phyloP scores from a whole-genome alignment of 805 yeast genomes.

The Pichia insulana region DNA sequence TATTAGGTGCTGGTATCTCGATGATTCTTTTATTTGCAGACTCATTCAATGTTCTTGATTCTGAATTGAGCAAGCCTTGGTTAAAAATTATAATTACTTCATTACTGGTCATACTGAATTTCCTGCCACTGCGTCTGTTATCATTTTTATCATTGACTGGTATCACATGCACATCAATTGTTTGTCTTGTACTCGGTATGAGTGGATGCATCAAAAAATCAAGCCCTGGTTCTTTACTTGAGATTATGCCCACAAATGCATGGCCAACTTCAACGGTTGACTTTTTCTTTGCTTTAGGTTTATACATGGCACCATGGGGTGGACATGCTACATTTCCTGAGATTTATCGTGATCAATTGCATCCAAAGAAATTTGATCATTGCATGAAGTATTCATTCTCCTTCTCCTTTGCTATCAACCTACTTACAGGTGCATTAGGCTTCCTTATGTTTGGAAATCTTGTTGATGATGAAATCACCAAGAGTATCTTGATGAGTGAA shows the following conservation, averaged over 20 bases:
- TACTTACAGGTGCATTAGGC: conserved; percentile 57
- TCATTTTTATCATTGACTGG: conserved; percentile 66
- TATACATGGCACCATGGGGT: conserved; percentile 75
- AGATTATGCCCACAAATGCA: conserved; percentile 55
- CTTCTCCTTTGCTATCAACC: conserved; percentile 52
- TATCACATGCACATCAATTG: conserved; percentile 57
- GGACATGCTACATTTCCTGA: conserved; percentile 80
- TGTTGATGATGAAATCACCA: conserved; percentile 45
- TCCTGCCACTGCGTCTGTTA: conserved; percentile 64
- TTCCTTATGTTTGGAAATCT: conserved; percentile 48
- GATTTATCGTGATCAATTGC: conserved; percentile 62
- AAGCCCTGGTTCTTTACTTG: conserved; percentile 67
- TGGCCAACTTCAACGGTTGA: conserved; percentile 50
- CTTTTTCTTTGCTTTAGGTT: conserved; percentile 53
- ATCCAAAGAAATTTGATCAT: conserved; percentile 44
- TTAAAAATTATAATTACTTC: conserved; percentile 37
- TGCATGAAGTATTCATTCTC: conserved; percentile 52
- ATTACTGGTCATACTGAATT: conserved; percentile 38
- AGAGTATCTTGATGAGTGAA: conserved; percentile 33
- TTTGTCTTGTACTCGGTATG: conserved; percentile 47
- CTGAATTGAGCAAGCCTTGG: conserved; percentile 28
- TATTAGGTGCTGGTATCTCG: conserved; percentile 52
- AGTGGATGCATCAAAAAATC: conserved; percentile 55
- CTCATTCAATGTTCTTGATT: conserved; percentile 44
- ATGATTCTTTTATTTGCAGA: conserved; percentile 53